phyloP scores from a whole-genome alignment of 257 asterid species.

The Nicotiana sylvestris region DNA sequence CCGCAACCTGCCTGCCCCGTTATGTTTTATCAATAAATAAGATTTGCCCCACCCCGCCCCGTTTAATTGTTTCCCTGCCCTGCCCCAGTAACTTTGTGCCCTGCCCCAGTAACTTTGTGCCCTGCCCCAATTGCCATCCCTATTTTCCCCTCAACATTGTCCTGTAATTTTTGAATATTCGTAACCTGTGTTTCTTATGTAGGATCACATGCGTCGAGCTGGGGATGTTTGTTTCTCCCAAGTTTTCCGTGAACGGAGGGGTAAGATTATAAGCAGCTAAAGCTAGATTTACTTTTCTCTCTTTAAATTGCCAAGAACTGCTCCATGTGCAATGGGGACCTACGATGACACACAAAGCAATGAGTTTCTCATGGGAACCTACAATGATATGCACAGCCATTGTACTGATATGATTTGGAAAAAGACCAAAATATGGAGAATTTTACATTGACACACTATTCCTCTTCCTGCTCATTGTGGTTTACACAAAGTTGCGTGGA shows the following conservation, averaged over 20 bases:
- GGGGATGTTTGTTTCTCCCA: conserved; percentile 99
- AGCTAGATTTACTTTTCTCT: neutral
- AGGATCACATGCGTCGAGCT: conserved; percentile 99
- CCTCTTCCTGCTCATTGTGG: neutral
- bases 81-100: too few relatives aligned
- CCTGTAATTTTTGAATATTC: neutral
- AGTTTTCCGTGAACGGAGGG: conserved; percentile 91
- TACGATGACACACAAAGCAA: neutral
- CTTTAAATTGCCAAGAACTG: neutral
- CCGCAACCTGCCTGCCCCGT: neutral
- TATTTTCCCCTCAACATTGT: neutral
- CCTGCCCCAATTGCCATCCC: too few relatives aligned
- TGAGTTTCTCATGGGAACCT: neutral
- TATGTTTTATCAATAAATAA: too few relatives aligned
- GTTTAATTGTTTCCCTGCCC: too few relatives aligned
- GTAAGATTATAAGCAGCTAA: conserved; percentile 36
- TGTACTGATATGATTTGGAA: neutral
- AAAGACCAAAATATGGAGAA: neutral
- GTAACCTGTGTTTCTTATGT: conserved; percentile 16
- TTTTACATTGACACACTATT: neutral
- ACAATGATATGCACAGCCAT: neutral
- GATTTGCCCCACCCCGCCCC: too few relatives aligned
- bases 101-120: too few relatives aligned
- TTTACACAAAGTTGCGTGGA: neutral
- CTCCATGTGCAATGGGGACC: neutral